Evolutionary conservation across 768 basidiomycete genomes (phyloP).

Genomic region (Nidula microcarpa): DNA sequence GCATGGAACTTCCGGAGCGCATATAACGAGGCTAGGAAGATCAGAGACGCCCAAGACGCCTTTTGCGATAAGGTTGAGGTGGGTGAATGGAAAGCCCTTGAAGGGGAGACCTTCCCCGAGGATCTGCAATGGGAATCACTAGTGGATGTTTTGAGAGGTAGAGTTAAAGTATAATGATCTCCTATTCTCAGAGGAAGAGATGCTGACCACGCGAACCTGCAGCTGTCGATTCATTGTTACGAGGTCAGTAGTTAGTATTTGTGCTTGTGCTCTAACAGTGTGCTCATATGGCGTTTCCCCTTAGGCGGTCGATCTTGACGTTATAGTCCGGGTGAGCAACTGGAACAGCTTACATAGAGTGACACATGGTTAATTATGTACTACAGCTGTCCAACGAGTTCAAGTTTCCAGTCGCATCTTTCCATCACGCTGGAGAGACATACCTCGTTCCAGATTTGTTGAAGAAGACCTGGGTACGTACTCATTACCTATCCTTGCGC

Average conservation of each 20-base stretch:
- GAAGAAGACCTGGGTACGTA: constrained; percentile 60
- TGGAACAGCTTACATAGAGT: neutral
- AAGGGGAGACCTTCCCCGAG: constrained; percentile 50
- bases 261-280: neutral
- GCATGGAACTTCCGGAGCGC: constrained; percentile 69
- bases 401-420: constrained; percentile 68
- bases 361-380: neutral
- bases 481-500: neutral
- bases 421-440: constrained; percentile 79
- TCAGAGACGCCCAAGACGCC: constrained; percentile 66
- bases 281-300: neutral
- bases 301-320: constrained; percentile 67
- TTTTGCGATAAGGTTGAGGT: constrained; percentile 53
- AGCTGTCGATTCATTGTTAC: constrained; percentile 42
- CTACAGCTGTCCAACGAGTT: constrained; percentile 74
- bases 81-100: constrained; percentile 39
- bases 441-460: constrained; percentile 78
- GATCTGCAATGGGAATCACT: constrained; percentile 68
- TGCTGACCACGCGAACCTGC: neutral
- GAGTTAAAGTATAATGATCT: constrained; percentile 53
- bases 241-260: constrained; percentile 18
- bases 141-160: constrained; percentile 69
- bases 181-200: neutral
- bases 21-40: constrained; percentile 62
- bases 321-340: constrained; percentile 49